Evolutionary conservation across 371 early-diverging fungal species (phyloP).

Genomic region (Haplosporangium sp.): DNA sequence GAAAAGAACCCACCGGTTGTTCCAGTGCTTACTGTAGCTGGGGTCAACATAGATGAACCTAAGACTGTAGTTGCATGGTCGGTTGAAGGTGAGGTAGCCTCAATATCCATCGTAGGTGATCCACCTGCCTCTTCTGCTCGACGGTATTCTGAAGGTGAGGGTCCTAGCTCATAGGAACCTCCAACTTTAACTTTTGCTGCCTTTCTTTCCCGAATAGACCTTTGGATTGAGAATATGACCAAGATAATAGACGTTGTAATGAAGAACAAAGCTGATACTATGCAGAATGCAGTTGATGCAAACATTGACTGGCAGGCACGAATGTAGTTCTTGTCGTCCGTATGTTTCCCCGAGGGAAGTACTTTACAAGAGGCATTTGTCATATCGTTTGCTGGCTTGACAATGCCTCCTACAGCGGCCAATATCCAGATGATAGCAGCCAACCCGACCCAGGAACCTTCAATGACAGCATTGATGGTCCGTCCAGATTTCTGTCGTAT

Average conservation of each 20-base stretch:
- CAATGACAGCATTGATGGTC: slow-evolving; percentile 30
- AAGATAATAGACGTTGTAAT: slow-evolving; percentile 25
- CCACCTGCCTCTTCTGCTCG: slow-evolving; percentile 29
- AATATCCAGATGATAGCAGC: slow-evolving; percentile 40
- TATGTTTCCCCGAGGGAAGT: slow-evolving; percentile 30
- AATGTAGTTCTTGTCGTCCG: slow-evolving; percentile 42
- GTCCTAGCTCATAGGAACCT: slow-evolving; percentile 24
- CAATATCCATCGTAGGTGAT: slow-evolving; percentile 19
- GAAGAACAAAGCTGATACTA: slow-evolving; percentile 38
- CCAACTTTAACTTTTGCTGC: slow-evolving; percentile 24
- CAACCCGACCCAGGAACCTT: slow-evolving; percentile 45
- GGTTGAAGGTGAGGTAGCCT: slow-evolving; percentile 22
- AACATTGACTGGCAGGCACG: slow-evolving; percentile 53
- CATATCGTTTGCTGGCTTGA: slow-evolving; percentile 51
- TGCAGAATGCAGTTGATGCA: slow-evolving; percentile 47
- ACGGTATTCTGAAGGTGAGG: slow-evolving; percentile 31
- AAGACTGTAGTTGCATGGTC: slow-evolving; percentile 8
- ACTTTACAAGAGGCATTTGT: slow-evolving; percentile 35
- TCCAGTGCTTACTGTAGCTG: slow-evolving; percentile 1
- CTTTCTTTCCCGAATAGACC: slow-evolving; percentile 22
- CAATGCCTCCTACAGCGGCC: slow-evolving; percentile 47
- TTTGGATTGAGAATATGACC: slow-evolving; percentile 24
- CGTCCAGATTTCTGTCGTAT: slow-evolving; percentile 49
- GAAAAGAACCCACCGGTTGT: slow-evolving; percentile 20
- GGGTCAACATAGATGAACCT: slow-evolving; percentile 7